Base-by-base conservation (phyloP, 2,329 filamentous ascomycete species). In the Scedosporium apiospermum region DNA sequence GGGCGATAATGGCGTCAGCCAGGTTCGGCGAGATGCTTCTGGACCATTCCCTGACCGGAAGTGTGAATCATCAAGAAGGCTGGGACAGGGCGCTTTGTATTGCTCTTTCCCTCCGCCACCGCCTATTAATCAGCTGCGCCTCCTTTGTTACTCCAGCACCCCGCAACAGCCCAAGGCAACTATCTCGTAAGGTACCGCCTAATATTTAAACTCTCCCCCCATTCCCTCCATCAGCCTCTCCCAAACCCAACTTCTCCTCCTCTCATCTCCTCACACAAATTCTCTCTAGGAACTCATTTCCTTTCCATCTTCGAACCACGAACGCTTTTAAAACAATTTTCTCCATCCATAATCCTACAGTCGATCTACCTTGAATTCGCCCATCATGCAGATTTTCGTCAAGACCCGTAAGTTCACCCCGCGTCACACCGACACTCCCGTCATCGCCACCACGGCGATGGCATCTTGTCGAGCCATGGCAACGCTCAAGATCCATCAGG, bases 331-430 rank as follows among this genome's bases (percentile, higher is more conserved):
- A 38, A 65, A 60, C 60, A 55, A 57, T 60, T 64, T 26, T 62
- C 57, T 34, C 63, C 62, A 41, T 34, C 46, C 38, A 53, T 49
- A 61, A 64, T 58, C 57, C 57, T 65, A 60, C 60, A 58, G 65
- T 42, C 60, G 67, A 59, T 61, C 61, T 60, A 69, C 64, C 67
- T 65, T 62, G 64, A 62, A 61, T 69, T 70, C 70, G 73, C 74
- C 68, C 78, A 87, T 69, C 77, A 96, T 96, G 93, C 93, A 96
- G 85, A 96, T 97, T 84, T 97, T 96, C 79, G 93, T 96, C 72
- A 96, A 96, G 88, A 96, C 92, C 70, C 85, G 88, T 91, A 82
- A 84, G 88, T 88, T 71, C 42, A 70, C 67, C 44, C 27, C 44
- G 12, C 7, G 21, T 16, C 59, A 41, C 59, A 38, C 34, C 34